Evolutionary conservation across 1,139 yeast species (phyloP).

Genomic region (Pichia sp.): DNA sequence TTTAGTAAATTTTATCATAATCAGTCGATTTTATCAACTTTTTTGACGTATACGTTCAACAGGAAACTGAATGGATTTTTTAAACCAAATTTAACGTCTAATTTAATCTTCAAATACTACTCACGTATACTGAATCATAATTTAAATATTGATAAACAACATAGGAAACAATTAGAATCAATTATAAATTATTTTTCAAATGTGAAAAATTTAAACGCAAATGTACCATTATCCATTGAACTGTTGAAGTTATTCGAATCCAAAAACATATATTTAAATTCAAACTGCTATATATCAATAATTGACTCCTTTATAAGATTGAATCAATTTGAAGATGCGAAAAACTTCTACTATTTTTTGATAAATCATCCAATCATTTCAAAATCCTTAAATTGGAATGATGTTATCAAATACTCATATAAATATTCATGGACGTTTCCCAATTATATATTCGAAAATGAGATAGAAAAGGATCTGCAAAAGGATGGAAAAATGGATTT

Average conservation of each 20-base stretch:
- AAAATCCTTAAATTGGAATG: background rate
- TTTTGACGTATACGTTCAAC: constrained; percentile 13
- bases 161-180: constrained; percentile 1
- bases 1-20: constrained; percentile 16
- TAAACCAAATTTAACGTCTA: constrained; percentile 6
- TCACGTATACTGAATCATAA: background rate
- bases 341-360: constrained; percentile 10
- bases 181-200: constrained; percentile 1
- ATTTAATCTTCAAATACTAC: constrained; percentile 7
- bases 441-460: background rate
- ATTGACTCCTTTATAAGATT: constrained; percentile 17
- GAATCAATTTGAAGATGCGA: constrained; percentile 18
- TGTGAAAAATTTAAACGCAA: background rate
- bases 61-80: background rate
- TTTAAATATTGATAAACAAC: background rate
- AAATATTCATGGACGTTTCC: constrained; percentile 14
- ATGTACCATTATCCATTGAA: constrained; percentile 4
- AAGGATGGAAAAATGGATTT: background rate
- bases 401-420: constrained; percentile 2
- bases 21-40: constrained; percentile 16
- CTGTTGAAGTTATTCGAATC: constrained; percentile 4
- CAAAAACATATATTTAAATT: constrained; percentile 8
- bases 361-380: background rate
- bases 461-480: background rate
- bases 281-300: constrained; percentile 15